Base-by-base conservation (phyloP, 164 flowering plant species). In the Vitis amurensis region DNA sequence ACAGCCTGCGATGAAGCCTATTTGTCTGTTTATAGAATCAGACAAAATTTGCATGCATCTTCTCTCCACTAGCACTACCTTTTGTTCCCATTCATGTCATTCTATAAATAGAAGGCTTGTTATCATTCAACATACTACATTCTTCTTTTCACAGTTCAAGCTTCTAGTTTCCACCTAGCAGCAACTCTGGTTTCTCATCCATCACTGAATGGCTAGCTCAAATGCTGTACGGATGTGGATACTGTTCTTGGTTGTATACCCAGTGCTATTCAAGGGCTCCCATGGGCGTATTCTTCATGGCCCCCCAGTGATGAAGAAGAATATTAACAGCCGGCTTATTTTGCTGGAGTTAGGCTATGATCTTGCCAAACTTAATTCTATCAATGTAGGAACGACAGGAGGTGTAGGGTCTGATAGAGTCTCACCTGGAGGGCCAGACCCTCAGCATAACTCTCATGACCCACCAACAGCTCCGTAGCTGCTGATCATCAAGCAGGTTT, bases 361-460 rank as follows among this genome's bases (percentile, higher is more conserved):
- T 72, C 23, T 50, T 7, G 47, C 63, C 8, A 58, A 55, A 9
- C 68, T 48, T 17, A 19, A 52, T 50, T 3, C 44, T 50, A 53
- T 16, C 30, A 61, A 10, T 17, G n/a, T 27, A 69, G 55, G 71
- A 16, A 29, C 64, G 19, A 53, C 63, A 2, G 31, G 49, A 8
- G 53, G 7, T 53, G 10, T 27, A 2, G 51, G 7, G 30, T 3
- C 58, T 9, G 78, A 74, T 29, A 60, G 76, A 61, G 56, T 56
- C 5, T 67, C 71, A 13, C 81, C 78, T 14, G 74, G 78, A 11
- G 81, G 81, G 19, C 81, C 81, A 13, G 78, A 78, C 49, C 76
- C 76, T 62, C 74, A 75, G 59, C 78, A 78, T 50, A 72, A 76
- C 44, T 37, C 44, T 37, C 44, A 1, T 23, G 27, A 37, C 44